Base-by-base conservation (phyloP, 106 monocot species). In the Apostasia shenzhenica region DNA sequence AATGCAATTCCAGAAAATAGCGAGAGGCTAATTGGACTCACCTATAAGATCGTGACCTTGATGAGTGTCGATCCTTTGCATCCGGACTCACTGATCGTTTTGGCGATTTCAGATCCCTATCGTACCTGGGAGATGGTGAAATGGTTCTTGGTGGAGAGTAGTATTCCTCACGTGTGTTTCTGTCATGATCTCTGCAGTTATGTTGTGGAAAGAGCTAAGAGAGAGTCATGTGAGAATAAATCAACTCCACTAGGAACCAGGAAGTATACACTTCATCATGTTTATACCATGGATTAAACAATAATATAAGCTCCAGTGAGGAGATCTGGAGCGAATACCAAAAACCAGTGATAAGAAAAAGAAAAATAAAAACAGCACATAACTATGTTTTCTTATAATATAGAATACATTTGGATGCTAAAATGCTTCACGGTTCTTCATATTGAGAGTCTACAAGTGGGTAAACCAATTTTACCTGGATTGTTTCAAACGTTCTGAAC, bases 401-500 rank as follows among this genome's bases (percentile, higher is more conserved):
- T 62, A 62, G 65, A 7, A 5, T 14, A 49, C 37, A 48, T 65
- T 48, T 48, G 65, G 65, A 65, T 41, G 14, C 37, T 0, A 43
- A 65, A 65, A 48, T 47, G 48, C 14, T 47, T 48, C 14, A 14
- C 26, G 48, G 26, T 65, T 37, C 65, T 65, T 49, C 48, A 37
- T 48, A 65, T 65, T 48, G 14, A 65, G 46, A 65, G 48, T 37
- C 65, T 65, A 49, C 37, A 37, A 65, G 26, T 48, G 48, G 65
- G 62, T 14, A 65, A 46, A 48, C 48, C 48, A 65, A 65, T 47
- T 46, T 65, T 65, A 65, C 65, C 65, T 65, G 65, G 26, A 65
- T 37, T 37, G 9, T 63, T 48, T 14, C 65, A 62, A 43, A 62
- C 43, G 48, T 49, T 40, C 67, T 67, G 67, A 53, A 68, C 51